Base-by-base conservation (phyloP, 306 rosid species). In the Acacia confusa region DNA sequence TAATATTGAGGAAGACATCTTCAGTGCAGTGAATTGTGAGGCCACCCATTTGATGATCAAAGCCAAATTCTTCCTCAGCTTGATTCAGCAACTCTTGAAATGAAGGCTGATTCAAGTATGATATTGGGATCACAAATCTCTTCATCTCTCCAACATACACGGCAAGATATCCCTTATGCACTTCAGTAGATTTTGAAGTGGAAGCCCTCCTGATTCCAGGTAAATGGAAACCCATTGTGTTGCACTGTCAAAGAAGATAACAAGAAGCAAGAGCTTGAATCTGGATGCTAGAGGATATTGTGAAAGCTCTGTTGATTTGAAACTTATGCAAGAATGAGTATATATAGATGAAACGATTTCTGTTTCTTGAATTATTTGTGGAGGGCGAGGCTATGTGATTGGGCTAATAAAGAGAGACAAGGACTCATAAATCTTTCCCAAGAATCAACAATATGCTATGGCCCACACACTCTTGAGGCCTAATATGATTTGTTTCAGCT, bases 121-220 rank as follows among this genome's bases (percentile, higher is more conserved):
- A n/a, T n/a, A n/a, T n/a, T n/a, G n/a, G n/a, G n/a, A n/a, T n/a
- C n/a, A n/a, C n/a, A n/a, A n/a, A n/a, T n/a, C n/a, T n/a, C n/a
- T n/a, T n/a, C n/a, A n/a, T n/a, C n/a, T n/a, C n/a, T n/a, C n/a
- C n/a, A n/a, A n/a, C n/a, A 24, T 83, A 88, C 17, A 85, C 85
- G 44, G 81, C 91, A 43, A 78, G 74, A 64, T 72, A 47, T 3
- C 86, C 87, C 72, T 82, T 85, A 14, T 72, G 83, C 25, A 82
- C 74, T 58, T 38, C 27, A 48, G 48, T 41, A 24, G 50, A 82
- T 68, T 38, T 52, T 43, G 73, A 9, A n/a, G 64, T n/a, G 4
- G 64, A n/a, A n/a, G 64, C 14, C 64, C 64, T n/a, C 10, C 64
- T 57, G 67, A 83, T 5, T 25, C 71, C 38, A 60, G 47, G 78